Evolutionary conservation across 148 eudicot species (phyloP).

Genomic region (Suaeda aralocaspica): DNA sequence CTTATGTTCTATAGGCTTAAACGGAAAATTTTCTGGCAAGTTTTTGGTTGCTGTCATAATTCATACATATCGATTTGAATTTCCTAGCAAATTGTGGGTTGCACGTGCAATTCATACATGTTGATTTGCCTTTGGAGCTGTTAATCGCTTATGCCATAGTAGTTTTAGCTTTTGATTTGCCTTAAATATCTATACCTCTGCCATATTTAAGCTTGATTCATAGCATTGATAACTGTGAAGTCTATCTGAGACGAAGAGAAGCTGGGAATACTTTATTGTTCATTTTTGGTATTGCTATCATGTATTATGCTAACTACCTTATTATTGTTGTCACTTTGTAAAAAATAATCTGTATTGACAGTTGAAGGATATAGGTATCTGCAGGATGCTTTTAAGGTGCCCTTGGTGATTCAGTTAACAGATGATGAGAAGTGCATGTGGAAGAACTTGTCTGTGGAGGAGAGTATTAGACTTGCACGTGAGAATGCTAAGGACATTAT

Average conservation of each 20-base stretch:
- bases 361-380: conserved; percentile 60
- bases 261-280: not conserved
- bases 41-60: not conserved
- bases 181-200: not conserved
- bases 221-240: not conserved
- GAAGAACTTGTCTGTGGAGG: conserved; percentile 89
- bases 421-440: conserved; percentile 99
- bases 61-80: not conserved
- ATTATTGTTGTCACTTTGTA: not conserved
- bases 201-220: not conserved
- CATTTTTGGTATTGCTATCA: not conserved
- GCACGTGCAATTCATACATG: not conserved
- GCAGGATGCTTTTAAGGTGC: conserved; percentile 98
- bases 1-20: too few relatives aligned
- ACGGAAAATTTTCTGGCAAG: not conserved
- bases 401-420: conserved; percentile 89
- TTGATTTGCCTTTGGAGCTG: too few relatives aligned
- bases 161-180: not conserved
- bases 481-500: conserved; percentile 98
- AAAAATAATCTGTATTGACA: conserved; percentile 19
- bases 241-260: not conserved
- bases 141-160: not conserved
- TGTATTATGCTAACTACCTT: not conserved
- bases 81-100: not conserved
- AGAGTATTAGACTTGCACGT: conserved; percentile 90